Evolutionary conservation across 2,329 filamentous ascomycete genomes (phyloP), one percentile per base, ranked within the genome.

Genomic region (Lasiodiplodia gonubiensis): DNA sequence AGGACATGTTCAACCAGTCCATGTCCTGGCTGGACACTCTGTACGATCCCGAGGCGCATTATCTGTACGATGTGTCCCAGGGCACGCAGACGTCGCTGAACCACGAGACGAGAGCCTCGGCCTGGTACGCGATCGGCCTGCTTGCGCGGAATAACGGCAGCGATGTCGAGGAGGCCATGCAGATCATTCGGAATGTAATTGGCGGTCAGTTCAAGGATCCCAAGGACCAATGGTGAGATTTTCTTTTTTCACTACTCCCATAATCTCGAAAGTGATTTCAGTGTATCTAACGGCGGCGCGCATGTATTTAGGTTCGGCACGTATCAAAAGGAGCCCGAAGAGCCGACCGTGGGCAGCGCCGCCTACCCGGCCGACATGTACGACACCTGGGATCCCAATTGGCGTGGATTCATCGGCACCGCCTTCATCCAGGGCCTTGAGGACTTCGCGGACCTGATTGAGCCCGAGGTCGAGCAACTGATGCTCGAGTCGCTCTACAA

Each of bases 391-490:
- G 88, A 89, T 70, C 86, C 87, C 1, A 89, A 90, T 69, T 89
- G 87, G 87, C 80, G 88, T 60, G 87, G 87, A 0, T 89, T 90
- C 67, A 81, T 89, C 39, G 86, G 86, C 14, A 88, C 86, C 0
- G 83, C 86, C 0, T 81, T 89, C 16, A 83, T 89, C 30, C 77
- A 89, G 49, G 84, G 84, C 30, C 78, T 88, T 25, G 87, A 89
- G 72, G 87, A 89, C 69, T 89, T 86, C 64, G 74, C 80, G 0
- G 73, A 84, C 67, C 78, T 89, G 1, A 73, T 86, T 7, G 77
- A 80, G 0, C 68, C 75, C 8, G 72, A 79, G 10, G 71, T 81
- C 0, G 75, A 80, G 18, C 64, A 72, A 0, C 78, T 84, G 18
- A 85, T 90, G 66, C 74, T 88, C 0, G 79, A 84, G 49, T 86